Conservation (phyloP, 1,284 basidiomycete genomes). For the Apiotrichum laibachii region DNA sequence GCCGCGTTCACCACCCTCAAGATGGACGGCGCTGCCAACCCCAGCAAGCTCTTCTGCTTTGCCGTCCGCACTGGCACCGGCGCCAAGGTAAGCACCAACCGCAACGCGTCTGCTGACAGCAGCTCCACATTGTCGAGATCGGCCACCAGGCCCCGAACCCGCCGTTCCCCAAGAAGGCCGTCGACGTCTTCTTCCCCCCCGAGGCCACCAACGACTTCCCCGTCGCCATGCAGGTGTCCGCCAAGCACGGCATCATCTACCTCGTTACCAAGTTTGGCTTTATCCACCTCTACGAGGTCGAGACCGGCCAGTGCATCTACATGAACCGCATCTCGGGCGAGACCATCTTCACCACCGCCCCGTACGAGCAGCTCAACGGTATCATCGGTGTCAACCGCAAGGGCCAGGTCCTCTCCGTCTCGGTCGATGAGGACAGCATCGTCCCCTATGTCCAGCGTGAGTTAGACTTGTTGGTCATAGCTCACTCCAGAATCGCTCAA, state of each 20-base stretch:
- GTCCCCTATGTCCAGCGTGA: slow-evolving; percentile 84
- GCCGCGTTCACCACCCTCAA: slow-evolving; percentile 93
- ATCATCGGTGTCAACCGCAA: slow-evolving; percentile 99
- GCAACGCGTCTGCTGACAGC: slow-evolving; percentile 12
- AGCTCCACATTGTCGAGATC: slow-evolving; percentile 98
- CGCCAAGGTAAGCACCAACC: slow-evolving; percentile 70
- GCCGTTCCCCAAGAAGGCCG: slow-evolving; percentile 95
- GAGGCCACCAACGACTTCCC: slow-evolving; percentile 99
- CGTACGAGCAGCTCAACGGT: slow-evolving; percentile 89
- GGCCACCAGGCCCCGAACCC: slow-evolving; percentile 94
- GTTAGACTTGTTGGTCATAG: slow-evolving; percentile 12
- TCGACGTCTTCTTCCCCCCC: slow-evolving; percentile 98
- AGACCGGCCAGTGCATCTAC: slow-evolving; percentile 97
- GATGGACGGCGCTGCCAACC: slow-evolving; percentile 75
- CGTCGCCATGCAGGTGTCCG: slow-evolving; percentile 99
- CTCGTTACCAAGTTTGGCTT: slow-evolving; percentile 99
- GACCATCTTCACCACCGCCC: slow-evolving; percentile 98
- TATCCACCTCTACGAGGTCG: slow-evolving; percentile 98
- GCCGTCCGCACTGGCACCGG: slow-evolving; percentile 92
- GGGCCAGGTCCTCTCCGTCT: slow-evolving; percentile 96
- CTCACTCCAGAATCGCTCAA: slow-evolving; percentile 69
- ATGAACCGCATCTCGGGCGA: slow-evolving; percentile 99
- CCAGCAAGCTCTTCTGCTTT: slow-evolving; percentile 93
- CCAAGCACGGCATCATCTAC: slow-evolving; percentile 95
- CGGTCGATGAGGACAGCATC: slow-evolving; percentile 93